Evolutionary conservation across 1,284 basidiomycete species (phyloP).

Genomic region (Pseudozyma sp.): DNA sequence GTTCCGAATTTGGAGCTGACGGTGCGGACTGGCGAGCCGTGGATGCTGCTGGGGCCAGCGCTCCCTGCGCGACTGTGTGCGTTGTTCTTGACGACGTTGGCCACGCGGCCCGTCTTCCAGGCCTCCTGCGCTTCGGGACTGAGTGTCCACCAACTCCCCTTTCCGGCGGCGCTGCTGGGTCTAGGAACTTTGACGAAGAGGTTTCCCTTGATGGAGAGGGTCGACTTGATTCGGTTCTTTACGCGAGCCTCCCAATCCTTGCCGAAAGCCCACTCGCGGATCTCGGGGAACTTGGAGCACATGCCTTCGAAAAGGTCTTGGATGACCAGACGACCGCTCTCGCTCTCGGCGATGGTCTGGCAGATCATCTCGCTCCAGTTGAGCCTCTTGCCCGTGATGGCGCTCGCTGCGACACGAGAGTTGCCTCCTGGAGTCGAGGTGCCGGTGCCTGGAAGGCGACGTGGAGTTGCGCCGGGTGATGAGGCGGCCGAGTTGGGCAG

Average conservation of each 20-base stretch:
- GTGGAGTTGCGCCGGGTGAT: slow-evolving; percentile 52
- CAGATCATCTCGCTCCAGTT: slow-evolving; percentile 69
- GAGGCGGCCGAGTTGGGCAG: slow-evolving; percentile 57
- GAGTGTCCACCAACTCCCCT: slow-evolving; percentile 68
- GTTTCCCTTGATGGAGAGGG: slow-evolving; percentile 66
- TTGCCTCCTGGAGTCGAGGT: slow-evolving; percentile 51
- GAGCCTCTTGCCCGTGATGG: slow-evolving; percentile 62
- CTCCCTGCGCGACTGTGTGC: slow-evolving; percentile 50
- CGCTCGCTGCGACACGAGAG: slow-evolving; percentile 54
- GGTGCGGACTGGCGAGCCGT: slow-evolving; percentile 48
- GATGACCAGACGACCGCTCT: slow-evolving; percentile 63
- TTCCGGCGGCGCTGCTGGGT: slow-evolving; percentile 60
- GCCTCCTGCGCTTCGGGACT: slow-evolving; percentile 63
- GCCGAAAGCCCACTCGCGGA: slow-evolving; percentile 65
- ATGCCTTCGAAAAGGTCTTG: slow-evolving; percentile 66
- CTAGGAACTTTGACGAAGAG: slow-evolving; percentile 66
- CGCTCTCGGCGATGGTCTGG: slow-evolving; percentile 62
- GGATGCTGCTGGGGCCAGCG: slow-evolving; percentile 55
- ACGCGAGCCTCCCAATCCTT: slow-evolving; percentile 67
- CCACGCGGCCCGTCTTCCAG: slow-evolving; percentile 61
- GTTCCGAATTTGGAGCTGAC: slow-evolving; percentile 52
- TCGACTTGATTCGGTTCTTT: slow-evolving; percentile 68
- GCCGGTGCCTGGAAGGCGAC: slow-evolving; percentile 47
- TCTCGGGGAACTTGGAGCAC: slow-evolving; percentile 64
- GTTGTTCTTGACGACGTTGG: slow-evolving; percentile 60